These are phyloP conservation scores for Diaporthe velutina DNA, from an alignment of 2,329 filamentous ascomycete species.

Conservation along the genomic window DNA sequence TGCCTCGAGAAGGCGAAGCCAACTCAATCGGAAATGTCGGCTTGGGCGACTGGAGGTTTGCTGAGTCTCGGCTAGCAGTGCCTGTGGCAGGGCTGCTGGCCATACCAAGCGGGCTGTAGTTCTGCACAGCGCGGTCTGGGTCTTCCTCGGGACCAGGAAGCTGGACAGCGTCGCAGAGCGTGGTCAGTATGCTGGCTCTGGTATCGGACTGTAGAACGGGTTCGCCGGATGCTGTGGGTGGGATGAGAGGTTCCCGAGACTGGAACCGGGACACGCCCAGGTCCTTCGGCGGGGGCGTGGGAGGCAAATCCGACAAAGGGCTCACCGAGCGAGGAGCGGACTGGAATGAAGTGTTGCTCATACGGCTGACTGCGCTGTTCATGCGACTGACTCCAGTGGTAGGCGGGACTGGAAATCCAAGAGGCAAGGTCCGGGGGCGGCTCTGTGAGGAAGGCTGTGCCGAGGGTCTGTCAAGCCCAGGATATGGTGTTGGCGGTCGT, in stretches of 20 bases:
- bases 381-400: background rate
- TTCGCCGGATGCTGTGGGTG: background rate
- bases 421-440: background rate
- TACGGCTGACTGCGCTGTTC: background rate
- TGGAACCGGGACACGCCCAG: background rate
- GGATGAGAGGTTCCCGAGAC: constrained; percentile 4
- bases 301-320: background rate
- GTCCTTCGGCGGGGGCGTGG: background rate
- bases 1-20: background rate
- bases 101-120: background rate
- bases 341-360: background rate
- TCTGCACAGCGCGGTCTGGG: background rate
- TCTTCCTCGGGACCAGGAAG: background rate
- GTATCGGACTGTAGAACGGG: background rate
- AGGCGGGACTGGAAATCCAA: background rate
- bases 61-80: background rate
- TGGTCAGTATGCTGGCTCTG: constrained; percentile 13
- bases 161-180: constrained; percentile 13
- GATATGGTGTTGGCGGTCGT: background rate
- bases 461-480: background rate
- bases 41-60: background rate
- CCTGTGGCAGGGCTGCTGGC: background rate
- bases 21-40: background rate
- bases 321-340: background rate
- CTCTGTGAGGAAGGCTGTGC: background rate